Conservation (phyloP, 2,329 filamentous ascomycete species). For the Penicillium nordicum region DNA sequence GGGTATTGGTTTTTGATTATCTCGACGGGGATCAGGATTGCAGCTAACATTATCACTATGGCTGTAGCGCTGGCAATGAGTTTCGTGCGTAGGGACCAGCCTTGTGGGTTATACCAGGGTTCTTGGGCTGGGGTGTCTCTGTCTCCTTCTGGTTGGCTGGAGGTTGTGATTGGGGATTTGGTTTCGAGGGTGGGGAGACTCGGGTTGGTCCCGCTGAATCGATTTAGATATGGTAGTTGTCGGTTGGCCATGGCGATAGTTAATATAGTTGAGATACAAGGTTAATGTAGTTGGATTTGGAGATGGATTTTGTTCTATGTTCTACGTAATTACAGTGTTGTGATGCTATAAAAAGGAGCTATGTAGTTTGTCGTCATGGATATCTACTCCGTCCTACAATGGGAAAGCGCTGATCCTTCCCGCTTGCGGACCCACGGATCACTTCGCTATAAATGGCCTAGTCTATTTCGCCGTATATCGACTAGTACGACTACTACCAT, state of each 20-base stretch:
- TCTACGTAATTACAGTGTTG: neutral
- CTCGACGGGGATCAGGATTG: slow-evolving; percentile 46
- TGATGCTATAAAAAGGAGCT: neutral
- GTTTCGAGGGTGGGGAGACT: slow-evolving; percentile 18
- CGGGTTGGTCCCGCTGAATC: slow-evolving; percentile 21
- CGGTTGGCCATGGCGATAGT: slow-evolving; percentile 13
- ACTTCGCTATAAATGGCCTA: neutral
- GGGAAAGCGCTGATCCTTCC: neutral
- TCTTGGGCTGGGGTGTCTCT: neutral
- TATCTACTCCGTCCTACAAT: neutral
- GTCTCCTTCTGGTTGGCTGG: slow-evolving; percentile 7
- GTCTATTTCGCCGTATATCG: neutral
- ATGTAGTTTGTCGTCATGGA: slow-evolving; percentile 4
- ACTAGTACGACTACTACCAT: neutral
- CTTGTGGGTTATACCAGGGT: slow-evolving; percentile 48
- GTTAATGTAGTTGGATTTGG: neutral
- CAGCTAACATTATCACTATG: slow-evolving; percentile 46
- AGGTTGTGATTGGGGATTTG: slow-evolving; percentile 17
- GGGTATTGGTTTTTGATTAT: slow-evolving; percentile 43
- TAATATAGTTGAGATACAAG: neutral
- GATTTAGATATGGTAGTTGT: slow-evolving; percentile 17
- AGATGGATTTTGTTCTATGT: neutral
- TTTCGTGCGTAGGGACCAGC: slow-evolving; percentile 56
- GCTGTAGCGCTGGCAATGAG: slow-evolving; percentile 40
- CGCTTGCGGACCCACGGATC: neutral